phyloP scores from a whole-genome alignment of 768 basidiomycete species.

The Amanita brunnescens region DNA sequence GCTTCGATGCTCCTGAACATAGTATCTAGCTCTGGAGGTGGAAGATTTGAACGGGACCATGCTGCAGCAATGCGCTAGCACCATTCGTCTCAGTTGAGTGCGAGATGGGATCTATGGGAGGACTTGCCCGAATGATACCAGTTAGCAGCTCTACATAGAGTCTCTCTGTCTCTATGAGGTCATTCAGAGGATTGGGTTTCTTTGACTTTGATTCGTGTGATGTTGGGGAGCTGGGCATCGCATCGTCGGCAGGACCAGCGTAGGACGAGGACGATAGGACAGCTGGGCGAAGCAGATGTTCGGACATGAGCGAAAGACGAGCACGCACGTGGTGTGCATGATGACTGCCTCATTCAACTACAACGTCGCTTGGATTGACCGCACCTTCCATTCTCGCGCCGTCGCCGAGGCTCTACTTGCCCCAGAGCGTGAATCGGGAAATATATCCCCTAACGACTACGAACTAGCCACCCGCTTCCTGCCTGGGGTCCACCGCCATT shows the following conservation, averaged over 20 bases:
- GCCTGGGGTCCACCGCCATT: constrained; percentile 33
- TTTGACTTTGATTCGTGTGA: constrained; percentile 40
- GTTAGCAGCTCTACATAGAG: constrained; percentile 85
- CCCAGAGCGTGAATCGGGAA: constrained; percentile 44
- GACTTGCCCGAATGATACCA: constrained; percentile 79
- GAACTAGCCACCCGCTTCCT: constrained; percentile 45
- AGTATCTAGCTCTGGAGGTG: constrained; percentile 81
- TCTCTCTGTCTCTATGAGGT: constrained; percentile 93
- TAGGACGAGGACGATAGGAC: too few species aligned
- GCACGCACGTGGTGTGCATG: neutral
- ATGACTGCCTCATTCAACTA: constrained; percentile 12
- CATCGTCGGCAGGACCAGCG: constrained; percentile 17
- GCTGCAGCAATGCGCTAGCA: constrained; percentile 91
- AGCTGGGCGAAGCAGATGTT: neutral
- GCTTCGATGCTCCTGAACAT: constrained; percentile 94
- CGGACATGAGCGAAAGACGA: neutral
- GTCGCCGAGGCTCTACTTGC: constrained; percentile 38
- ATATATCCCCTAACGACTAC: constrained; percentile 45
- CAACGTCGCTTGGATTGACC: constrained; percentile 28
- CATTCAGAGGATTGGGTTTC: constrained; percentile 75
- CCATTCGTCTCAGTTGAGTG: constrained; percentile 6
- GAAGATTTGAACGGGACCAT: constrained; percentile 93
- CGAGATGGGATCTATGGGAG: constrained; percentile 5
- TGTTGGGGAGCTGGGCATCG: constrained; percentile 26
- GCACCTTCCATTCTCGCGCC: constrained; percentile 35